phyloP scores from a whole-genome alignment of 306 rosid genomes.

The Glycyrrhiza uralensis region DNA sequence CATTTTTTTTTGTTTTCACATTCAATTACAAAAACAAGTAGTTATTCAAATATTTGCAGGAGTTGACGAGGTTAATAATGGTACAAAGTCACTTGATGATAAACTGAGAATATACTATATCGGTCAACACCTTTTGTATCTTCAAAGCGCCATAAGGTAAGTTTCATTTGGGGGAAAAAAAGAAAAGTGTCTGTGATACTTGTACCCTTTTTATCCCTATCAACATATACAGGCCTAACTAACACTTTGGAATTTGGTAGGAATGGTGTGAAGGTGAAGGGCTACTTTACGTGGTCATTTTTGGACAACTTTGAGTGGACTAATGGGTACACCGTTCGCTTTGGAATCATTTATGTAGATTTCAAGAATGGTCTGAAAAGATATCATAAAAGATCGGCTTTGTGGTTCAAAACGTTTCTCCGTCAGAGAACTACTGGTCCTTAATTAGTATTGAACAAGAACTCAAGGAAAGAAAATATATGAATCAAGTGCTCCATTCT shows the following conservation, averaged over 20 bases:
- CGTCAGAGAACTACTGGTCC: constrained; percentile 2
- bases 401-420: constrained; percentile 60
- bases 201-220: not conserved
- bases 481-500: not conserved
- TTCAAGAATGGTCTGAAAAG: constrained; percentile 46
- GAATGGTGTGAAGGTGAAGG: constrained; percentile 57
- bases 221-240: not conserved
- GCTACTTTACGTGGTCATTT: constrained; percentile 67
- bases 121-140: constrained; percentile 34
- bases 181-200: no score
- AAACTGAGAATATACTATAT: constrained; percentile 37
- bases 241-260: constrained; percentile 28
- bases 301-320: constrained; percentile 62
- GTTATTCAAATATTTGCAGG: constrained; percentile 34
- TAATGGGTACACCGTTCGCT: constrained; percentile 49
- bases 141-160: constrained; percentile 50
- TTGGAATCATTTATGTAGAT: constrained; percentile 55
- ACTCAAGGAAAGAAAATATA: not conserved
- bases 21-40: not conserved
- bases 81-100: constrained; percentile 36
- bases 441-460: not conserved
- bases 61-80: constrained; percentile 47
- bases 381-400: constrained; percentile 51
- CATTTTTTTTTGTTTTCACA: no score
- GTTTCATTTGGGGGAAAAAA: not conserved